A percentile compares a stretch with the other conserved stretches of the same genome.
Conservation (phyloP, 768 basidiomycete species). For the Sporobolomyces roseus region DNA sequence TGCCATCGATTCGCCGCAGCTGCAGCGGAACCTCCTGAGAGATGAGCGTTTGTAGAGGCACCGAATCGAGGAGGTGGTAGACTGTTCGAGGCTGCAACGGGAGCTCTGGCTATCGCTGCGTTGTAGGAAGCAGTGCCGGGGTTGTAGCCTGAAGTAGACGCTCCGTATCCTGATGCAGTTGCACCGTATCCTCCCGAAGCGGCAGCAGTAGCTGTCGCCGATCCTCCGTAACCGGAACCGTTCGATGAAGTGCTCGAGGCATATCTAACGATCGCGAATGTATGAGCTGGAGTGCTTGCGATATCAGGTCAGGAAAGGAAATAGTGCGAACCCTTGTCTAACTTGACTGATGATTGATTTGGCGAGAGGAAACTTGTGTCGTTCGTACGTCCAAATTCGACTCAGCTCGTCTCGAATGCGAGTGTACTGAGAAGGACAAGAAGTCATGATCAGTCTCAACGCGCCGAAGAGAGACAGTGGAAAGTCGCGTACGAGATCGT, state of each 20-base stretch:
- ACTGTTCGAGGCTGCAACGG: no score
- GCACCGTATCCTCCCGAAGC: slow-evolving; percentile 1
- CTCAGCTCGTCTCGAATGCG: not conserved
- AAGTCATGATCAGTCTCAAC: no score
- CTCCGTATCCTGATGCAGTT: no score
- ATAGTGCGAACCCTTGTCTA: not conserved
- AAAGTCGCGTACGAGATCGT: slow-evolving; percentile 21
- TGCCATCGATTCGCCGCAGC: not conserved
- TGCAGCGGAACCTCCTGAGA: slow-evolving; percentile 7
- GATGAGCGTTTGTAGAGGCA: slow-evolving; percentile 1
- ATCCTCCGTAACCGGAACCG: no score
- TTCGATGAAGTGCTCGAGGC: no score
- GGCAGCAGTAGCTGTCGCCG: no score
- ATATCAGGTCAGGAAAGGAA: not conserved
- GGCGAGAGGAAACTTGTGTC: not conserved
- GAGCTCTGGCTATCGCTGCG: no score
- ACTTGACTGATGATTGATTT: not conserved
- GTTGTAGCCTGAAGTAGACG: not conserved
- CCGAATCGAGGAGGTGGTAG: not conserved
- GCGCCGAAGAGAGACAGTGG: not conserved
- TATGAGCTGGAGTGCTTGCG: no score
- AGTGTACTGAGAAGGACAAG: not conserved
- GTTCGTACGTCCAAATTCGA: not conserved
- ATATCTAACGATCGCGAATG: no score
- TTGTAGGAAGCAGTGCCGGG: no score